Evolutionary conservation across 2,329 filamentous ascomycete genomes (phyloP).

Genomic region (Gaeumannomyces tritici): DNA sequence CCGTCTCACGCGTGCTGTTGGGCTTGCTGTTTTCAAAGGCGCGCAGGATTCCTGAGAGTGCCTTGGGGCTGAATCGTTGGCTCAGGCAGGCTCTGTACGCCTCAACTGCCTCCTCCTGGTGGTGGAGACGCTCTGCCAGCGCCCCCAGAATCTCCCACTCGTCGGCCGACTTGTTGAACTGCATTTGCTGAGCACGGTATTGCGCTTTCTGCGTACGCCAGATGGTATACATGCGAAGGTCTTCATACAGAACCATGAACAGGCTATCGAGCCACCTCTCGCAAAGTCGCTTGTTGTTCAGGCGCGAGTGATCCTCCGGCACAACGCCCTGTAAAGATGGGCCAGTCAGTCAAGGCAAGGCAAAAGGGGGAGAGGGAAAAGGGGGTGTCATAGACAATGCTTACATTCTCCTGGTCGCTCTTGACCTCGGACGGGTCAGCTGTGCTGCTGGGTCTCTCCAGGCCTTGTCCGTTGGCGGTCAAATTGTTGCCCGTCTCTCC

Average conservation of each 20-base stretch:
- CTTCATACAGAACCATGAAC: slow-evolving; percentile 98
- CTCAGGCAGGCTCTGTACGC: slow-evolving; percentile 83
- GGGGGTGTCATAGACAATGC: slow-evolving; percentile 11
- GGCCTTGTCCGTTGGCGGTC: slow-evolving; percentile 22
- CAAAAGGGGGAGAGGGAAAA: background rate
- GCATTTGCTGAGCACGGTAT: slow-evolving; percentile 83
- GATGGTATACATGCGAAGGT: slow-evolving; percentile 95
- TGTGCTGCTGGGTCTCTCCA: slow-evolving; percentile 74
- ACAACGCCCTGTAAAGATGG: slow-evolving; percentile 40
- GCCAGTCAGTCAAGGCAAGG: background rate
- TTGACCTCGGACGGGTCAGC: slow-evolving; percentile 71
- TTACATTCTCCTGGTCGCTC: slow-evolving; percentile 59
- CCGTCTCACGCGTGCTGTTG: slow-evolving; percentile 70
- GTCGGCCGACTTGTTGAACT: slow-evolving; percentile 93
- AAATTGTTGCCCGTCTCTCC: slow-evolving; percentile 10
- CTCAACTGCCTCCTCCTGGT: slow-evolving; percentile 83
- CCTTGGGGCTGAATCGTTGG: slow-evolving; percentile 87
- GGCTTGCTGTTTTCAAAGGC: slow-evolving; percentile 57
- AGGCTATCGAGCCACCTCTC: slow-evolving; percentile 97
- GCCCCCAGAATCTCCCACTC: slow-evolving; percentile 98
- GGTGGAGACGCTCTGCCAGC: slow-evolving; percentile 85
- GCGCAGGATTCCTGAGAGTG: slow-evolving; percentile 74
- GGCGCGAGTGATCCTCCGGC: slow-evolving; percentile 67
- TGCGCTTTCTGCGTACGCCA: slow-evolving; percentile 98
- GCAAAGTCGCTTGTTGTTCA: slow-evolving; percentile 94